Conservation (phyloP, 129 eudicot genomes). For the Escallonia herrerae region DNA sequence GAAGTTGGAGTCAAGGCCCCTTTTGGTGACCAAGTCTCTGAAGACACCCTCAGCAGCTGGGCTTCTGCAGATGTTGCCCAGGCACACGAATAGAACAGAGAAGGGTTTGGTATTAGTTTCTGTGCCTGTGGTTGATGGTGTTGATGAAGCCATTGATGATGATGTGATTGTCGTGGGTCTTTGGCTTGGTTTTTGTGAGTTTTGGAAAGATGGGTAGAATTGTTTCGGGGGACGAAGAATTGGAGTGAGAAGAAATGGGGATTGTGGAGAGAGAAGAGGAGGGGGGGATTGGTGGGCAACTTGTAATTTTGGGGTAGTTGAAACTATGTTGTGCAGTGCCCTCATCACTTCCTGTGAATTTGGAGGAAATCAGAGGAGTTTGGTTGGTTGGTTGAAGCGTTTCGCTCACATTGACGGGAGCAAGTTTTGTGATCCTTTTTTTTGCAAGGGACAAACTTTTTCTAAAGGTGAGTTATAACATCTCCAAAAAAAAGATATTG, state of each 20-base stretch:
- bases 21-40: slow-evolving; percentile 63
- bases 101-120: slow-evolving; percentile 42
- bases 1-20: slow-evolving; percentile 60
- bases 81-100: slow-evolving; percentile 84
- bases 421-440: too few species aligned
- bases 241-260: slow-evolving; percentile 3
- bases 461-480: too few species aligned
- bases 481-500: too few species aligned
- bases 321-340: slow-evolving; percentile 24
- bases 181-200: slow-evolving; percentile 16
- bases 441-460: too few species aligned
- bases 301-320: slow-evolving; percentile 25
- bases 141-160: slow-evolving; percentile 46
- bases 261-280: slow-evolving; percentile 10
- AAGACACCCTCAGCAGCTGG: slow-evolving; percentile 99
- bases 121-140: slow-evolving; percentile 21
- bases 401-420: too few species aligned
- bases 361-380: too few species aligned
- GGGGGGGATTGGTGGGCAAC: slow-evolving; percentile 24
- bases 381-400: too few species aligned
- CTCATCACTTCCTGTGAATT: slow-evolving; percentile 24
- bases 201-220: slow-evolving; percentile 12
- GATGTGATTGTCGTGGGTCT: slow-evolving; percentile 13
- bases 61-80: slow-evolving; percentile 96
- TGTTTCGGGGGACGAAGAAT: slow-evolving; percentile 4